Evolutionary conservation across 148 eudicot species (phyloP).

Genomic region (Limonium bicolor): DNA sequence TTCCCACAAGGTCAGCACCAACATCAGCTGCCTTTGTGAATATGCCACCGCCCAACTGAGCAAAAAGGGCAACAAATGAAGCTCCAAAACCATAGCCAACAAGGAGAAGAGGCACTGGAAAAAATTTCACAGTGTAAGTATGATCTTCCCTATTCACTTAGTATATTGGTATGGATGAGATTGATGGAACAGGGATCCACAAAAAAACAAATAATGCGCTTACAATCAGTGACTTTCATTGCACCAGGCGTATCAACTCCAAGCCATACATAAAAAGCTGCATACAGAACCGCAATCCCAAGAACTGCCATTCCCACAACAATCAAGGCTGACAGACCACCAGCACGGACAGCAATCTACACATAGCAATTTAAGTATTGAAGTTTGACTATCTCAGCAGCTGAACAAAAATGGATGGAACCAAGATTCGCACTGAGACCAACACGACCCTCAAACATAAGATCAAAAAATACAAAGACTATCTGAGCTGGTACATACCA

Average conservation of each 20-base stretch:
- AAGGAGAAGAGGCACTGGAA: constrained; percentile 95
- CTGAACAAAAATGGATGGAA: too few species aligned
- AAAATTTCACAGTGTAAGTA: not conserved
- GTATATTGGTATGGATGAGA: not conserved
- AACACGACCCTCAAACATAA: too few species aligned
- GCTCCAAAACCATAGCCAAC: constrained; percentile 99
- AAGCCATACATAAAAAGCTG: constrained; percentile 91
- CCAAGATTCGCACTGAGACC: too few species aligned
- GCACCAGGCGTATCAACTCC: constrained; percentile 73
- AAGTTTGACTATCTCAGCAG: not conserved
- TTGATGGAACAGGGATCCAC: too few species aligned
- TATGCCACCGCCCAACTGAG: constrained; percentile 99
- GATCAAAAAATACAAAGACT: too few species aligned
- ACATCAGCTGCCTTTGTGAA: constrained; percentile 99
- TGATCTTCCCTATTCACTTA: not conserved
- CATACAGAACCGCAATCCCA: constrained; percentile 86
- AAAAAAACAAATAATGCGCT: constrained; percentile 21
- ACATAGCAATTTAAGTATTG: too few species aligned
- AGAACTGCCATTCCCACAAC: constrained; percentile 97
- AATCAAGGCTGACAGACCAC: constrained; percentile 89
- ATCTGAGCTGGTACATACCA: constrained; percentile 35
- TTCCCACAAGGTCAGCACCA: constrained; percentile 99
- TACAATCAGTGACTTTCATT: constrained; percentile 89
- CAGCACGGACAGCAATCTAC: constrained; percentile 98
- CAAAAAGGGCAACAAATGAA: constrained; percentile 98